phyloP scores from a whole-genome alignment of 2,329 filamentous ascomycete species.

The Pseudogymnoascus destructans region DNA sequence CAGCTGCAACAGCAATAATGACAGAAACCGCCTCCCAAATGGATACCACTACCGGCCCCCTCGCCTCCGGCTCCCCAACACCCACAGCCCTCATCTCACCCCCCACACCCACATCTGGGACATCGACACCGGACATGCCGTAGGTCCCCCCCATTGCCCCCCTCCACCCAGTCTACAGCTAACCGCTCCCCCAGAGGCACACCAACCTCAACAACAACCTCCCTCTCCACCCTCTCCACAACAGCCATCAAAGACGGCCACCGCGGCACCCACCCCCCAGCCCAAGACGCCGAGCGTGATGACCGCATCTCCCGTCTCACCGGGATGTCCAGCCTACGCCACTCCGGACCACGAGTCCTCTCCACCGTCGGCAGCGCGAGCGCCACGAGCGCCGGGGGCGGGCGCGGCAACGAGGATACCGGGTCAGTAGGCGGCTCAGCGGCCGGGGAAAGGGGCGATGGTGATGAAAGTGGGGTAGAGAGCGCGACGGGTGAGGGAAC shows the following conservation, averaged over 20 bases:
- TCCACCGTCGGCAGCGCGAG: constrained; percentile 87
- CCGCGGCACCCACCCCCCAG: constrained; percentile 57
- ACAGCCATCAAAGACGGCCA: constrained; percentile 96
- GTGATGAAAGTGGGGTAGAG: constrained; percentile 44
- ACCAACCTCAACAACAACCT: constrained; percentile 83
- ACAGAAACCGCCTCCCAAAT: constrained; percentile 46
- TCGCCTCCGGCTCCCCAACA: constrained; percentile 74
- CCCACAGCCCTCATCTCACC: constrained; percentile 6
- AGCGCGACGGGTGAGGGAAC: constrained; percentile 38
- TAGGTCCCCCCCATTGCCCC: constrained; percentile 36
- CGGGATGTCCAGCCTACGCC: constrained; percentile 48
- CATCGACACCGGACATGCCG: constrained; percentile 55
- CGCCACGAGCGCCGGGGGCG: constrained; percentile 67
- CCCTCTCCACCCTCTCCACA: constrained; percentile 80
- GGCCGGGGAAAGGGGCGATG: constrained; percentile 14
- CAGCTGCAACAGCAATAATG: not conserved
- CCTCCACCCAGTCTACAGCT: constrained; percentile 13
- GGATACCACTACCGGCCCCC: constrained; percentile 59
- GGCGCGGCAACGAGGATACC: constrained; percentile 44
- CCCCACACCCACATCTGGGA: not conserved
- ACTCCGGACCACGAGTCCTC: constrained; percentile 25
- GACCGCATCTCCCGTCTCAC: constrained; percentile 91
- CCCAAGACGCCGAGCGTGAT: constrained; percentile 79
- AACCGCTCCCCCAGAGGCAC: constrained; percentile 53
- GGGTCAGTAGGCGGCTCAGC: constrained; percentile 25